Base-by-base conservation (phyloP, 768 basidiomycete species). In the Psilocybe azurescens region DNA sequence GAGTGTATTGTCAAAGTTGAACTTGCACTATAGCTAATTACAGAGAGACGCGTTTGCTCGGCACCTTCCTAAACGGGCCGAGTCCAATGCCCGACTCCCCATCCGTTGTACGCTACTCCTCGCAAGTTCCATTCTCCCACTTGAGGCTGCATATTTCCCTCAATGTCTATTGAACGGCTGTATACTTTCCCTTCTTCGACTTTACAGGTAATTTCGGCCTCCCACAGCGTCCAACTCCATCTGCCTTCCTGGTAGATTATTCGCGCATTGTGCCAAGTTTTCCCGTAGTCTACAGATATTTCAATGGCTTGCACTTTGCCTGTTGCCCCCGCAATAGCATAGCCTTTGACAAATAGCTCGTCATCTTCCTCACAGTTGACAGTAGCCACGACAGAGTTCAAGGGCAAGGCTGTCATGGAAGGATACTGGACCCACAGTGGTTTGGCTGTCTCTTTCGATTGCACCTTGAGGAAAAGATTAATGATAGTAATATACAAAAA, bases 201-300 rank as follows among this genome's bases (percentile, higher is more conserved):
- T 4, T 70, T 69, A 49, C 76, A 72, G 6, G 74, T 70, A 13
- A 91, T 11, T 52, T 79, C 75, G 3, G 70, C 77, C 67, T 89
- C 86, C 90, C 90, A 91, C 20, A 90, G 70, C 4, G 86, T 83
- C 90, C 90, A 92, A 67, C 89, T 89, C 89, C 89, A 91, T 63
- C 71, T 81, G 3, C 89, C 88, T 38, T 83, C 75, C 57, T 84
- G 86, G 63, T 89, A 89, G 1, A 78, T 84, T 60, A 89, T 83
- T 32, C 72, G 73, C 18, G 85, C 82, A 9, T 72, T 68, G 29
- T 72, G 68, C 87, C 89, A 89, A 7, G 81, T 78, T 49, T 68
- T 62, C 1, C 87, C 88, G 2, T 73, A 76, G 67, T 90, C 83
- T 16, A 77, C 67, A 44, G 83, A 83, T 13, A 89, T 71, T 30